Evolutionary conservation across 805 yeast species (phyloP).

Genomic region (Candida pseudoglaebosa): DNA sequence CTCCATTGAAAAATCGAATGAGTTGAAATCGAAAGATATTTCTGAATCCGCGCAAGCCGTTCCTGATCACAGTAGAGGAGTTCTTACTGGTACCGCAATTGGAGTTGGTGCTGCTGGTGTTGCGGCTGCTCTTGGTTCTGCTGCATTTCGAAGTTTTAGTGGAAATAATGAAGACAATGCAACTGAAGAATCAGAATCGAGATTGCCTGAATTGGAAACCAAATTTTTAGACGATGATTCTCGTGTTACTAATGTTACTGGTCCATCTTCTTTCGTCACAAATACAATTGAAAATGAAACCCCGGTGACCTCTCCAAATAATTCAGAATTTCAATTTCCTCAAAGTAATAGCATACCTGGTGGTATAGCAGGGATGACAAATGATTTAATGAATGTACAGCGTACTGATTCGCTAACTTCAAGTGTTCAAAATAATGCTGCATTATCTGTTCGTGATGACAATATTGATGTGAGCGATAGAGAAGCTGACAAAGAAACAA

Average conservation of each 20-base stretch:
- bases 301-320: conserved; percentile 45
- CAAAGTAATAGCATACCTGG: conserved; percentile 34
- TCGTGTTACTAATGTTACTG: conserved; percentile 24
- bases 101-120: conserved; percentile 17
- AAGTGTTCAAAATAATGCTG: conserved; percentile 88
- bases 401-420: conserved; percentile 82
- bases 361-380: conserved; percentile 37
- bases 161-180: not conserved
- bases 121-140: conserved; percentile 11
- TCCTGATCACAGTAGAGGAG: conserved; percentile 13
- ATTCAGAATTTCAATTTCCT: conserved; percentile 45
- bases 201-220: not conserved
- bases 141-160: not conserved
- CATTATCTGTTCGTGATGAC: conserved; percentile 83
- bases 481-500: conserved; percentile 16
- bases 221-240: too few relatives aligned
- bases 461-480: conserved; percentile 42
- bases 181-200: not conserved
- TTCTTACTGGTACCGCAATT: conserved; percentile 9
- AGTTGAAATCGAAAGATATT: not conserved
- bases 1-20: not conserved
- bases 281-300: conserved; percentile 34
- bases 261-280: conserved; percentile 31
- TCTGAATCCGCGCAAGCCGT: not conserved
- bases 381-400: conserved; percentile 41